Conservation (phyloP, 2,329 filamentous ascomycete genomes). For the Fusarium begoniae region DNA sequence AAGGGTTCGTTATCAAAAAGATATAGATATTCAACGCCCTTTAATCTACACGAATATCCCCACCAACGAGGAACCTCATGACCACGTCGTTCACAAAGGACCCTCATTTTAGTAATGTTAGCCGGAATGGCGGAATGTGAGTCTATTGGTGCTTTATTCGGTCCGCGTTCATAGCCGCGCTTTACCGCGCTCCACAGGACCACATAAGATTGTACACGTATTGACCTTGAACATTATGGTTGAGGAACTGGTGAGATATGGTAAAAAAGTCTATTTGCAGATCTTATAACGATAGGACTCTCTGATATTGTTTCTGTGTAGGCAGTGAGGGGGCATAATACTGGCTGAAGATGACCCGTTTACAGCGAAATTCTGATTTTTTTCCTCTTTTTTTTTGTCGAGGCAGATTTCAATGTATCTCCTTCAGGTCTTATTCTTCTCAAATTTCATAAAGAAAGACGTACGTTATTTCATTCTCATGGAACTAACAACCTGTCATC, state of each 20-base stretch:
- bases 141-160: conserved; percentile 20
- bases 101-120: conserved; percentile 15
- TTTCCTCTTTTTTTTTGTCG: neutral
- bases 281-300: too few relatives aligned
- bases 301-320: too few relatives aligned
- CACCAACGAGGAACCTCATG: conserved; percentile 5
- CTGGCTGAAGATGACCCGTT: neutral
- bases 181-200: conserved; percentile 41
- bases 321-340: too few relatives aligned
- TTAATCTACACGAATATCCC: neutral
- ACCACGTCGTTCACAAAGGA: neutral
- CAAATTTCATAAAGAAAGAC: too few relatives aligned
- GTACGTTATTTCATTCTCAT: accelerated
- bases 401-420: too few relatives aligned
- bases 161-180: conserved; percentile 34
- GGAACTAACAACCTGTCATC: accelerated
- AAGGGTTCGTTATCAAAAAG: neutral
- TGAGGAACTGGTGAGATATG: neutral
- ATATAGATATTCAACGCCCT: neutral
- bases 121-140: conserved; percentile 29
- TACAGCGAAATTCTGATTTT: neutral
- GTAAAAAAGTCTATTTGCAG: neutral
- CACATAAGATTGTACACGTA: conserved; percentile 14
- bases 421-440: neutral
- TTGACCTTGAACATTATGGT: neutral